Evolutionary conservation across 2,329 filamentous ascomycete genomes (phyloP), one percentile per base, ranked within the genome.

Genomic region (Sporothrix pseudoabietina): DNA sequence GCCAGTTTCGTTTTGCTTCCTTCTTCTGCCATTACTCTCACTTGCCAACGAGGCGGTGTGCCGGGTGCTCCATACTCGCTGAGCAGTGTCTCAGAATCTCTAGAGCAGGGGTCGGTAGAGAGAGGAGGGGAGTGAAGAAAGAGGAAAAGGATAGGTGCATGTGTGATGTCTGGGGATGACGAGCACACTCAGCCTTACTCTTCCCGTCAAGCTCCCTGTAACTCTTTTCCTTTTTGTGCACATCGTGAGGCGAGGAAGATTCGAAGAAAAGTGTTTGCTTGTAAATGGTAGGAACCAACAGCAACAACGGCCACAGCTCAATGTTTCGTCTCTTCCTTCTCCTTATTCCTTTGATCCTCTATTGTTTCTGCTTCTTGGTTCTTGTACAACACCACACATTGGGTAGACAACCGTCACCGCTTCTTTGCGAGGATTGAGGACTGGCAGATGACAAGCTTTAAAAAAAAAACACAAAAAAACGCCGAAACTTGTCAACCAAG

Each of bases 1-100:
- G 57, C 9, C 57, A 10, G 0, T 39, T 8, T 66, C 41, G 12
- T 30, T 32, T n/a, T 44, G 30, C 2, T 39, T 19, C 63, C 12
- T 9, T 9, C 49, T 39, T 32, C 9, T 22, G 6, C 44, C 44
- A 16, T 49, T 49, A 14, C 44, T 49, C 44, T 49, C 44, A 16
- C 6, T 16, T 49, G 19, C 19, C 44, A 14, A 1, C 14, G 63
- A 68, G 63, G 63, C 63, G 61, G 63, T 68, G 63, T 52, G 52
- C 6, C 63, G 63, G 39, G 63, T 68, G 63, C 47, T 22, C 47
- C 65, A n/a, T 35, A 69, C 65, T 69, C 65, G 65, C 65, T 69
- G 65, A 69, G 26, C 30, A 39, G 19, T 69, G 65, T 69, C 65
- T 69, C 65, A 54, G 65, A 39, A 16, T 35, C 2, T 2, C 35